phyloP scores from a whole-genome alignment of 2,329 filamentous ascomycete genomes.

The Fusarium bulbicola region DNA sequence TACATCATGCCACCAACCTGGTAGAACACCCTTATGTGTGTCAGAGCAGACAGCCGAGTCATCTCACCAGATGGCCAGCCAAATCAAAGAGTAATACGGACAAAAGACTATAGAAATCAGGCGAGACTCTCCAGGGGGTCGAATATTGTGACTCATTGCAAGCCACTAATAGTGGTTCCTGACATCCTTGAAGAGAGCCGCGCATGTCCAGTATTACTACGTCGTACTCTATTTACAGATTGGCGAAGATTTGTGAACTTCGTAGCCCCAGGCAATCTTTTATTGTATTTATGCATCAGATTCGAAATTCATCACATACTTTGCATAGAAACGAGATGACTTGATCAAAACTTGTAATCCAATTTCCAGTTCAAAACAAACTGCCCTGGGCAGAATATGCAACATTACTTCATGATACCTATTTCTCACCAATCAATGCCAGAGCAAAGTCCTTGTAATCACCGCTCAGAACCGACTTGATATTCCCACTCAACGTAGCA shows the following conservation, averaged over 20 bases:
- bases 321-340: neutral
- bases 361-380: fast-evolving
- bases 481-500: constrained; percentile 53
- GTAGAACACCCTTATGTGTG: neutral
- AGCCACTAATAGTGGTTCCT: neutral
- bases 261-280: fast-evolving
- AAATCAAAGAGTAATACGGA: neutral
- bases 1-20: neutral
- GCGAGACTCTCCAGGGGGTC: neutral
- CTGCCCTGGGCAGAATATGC: fast-evolving
- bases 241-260: neutral
- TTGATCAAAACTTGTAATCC: no score
- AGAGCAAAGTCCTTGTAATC: constrained; percentile 44
- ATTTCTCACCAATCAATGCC: constrained; percentile 43
- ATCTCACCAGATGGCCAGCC: no score
- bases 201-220: no score
- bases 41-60: neutral
- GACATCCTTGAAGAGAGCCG: neutral
- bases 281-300: neutral
- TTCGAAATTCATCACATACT: neutral
- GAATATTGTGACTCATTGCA: neutral
- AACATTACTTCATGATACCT: neutral
- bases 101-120: neutral
- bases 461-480: constrained; percentile 42
- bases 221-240: no score